These are phyloP conservation scores for Umbelopsis sp. DNA, from an alignment of 192 early-diverging fungal genomes.

Conservation along the genomic window DNA sequence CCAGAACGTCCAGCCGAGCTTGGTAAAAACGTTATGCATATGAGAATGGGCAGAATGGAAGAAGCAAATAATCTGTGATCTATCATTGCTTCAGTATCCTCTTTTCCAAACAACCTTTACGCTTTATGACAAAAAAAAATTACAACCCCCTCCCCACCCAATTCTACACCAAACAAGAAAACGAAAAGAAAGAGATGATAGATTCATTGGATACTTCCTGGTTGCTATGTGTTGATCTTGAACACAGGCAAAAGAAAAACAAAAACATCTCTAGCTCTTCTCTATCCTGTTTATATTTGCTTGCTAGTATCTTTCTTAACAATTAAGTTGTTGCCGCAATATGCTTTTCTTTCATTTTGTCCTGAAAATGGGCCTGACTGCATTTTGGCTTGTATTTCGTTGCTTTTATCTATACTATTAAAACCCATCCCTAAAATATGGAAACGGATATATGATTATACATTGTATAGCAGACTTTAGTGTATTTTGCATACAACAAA, in stretches of 20 bases:
- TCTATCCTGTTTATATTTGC: not conserved
- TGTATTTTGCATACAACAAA: not conserved
- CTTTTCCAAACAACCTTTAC: no score
- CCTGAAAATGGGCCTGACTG: not conserved
- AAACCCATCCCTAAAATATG: not conserved
- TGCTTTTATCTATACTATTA: constrained; percentile 2
- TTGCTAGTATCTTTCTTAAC: not conserved
- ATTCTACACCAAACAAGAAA: not conserved
- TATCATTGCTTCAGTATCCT: not conserved
- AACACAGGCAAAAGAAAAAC: no score
- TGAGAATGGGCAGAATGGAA: constrained; percentile 21
- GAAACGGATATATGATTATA: not conserved
- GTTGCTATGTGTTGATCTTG: no score
- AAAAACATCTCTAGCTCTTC: no score
- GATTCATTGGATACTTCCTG: no score
- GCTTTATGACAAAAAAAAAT: not conserved
- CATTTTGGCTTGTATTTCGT: not conserved
- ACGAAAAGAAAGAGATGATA: no score
- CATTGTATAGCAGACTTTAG: not conserved
- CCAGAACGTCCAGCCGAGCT: constrained; percentile 5
- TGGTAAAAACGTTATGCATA: constrained; percentile 16
- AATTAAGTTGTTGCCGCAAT: not conserved
- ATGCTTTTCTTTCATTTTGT: not conserved
- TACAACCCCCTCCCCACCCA: not conserved
- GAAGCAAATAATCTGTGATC: constrained; percentile 19